Percentiles rank a stretch among this genome's conserved stretches.
These are phyloP conservation scores for Aspergillus fumigatiaffinis DNA, from an alignment of 2,329 filamentous ascomycete species.

Conservation along the genomic window DNA sequence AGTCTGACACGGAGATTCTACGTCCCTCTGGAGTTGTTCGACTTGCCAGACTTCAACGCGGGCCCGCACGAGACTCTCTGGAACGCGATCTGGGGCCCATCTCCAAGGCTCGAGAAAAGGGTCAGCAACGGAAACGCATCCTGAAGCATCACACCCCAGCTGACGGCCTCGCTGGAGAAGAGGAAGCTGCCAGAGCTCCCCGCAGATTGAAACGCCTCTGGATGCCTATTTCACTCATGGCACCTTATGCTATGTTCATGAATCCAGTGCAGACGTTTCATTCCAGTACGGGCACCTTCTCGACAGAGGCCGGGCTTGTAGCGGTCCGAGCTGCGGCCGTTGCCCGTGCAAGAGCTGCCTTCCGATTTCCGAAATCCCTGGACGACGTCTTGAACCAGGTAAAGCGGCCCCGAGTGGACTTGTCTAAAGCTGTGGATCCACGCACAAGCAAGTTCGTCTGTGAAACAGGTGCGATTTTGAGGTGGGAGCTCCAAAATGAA, in stretches of 20 bases:
- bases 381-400: slow-evolving; percentile 26
- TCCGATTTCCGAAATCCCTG: slow-evolving; percentile 24
- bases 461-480: slow-evolving; percentile 29
- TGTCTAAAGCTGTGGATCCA: slow-evolving; percentile 19
- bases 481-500: slow-evolving; percentile 36
- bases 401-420: slow-evolving; percentile 11
- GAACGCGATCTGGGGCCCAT: slow-evolving; percentile 23
- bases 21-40: slow-evolving; percentile 19
- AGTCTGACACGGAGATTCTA: slow-evolving; percentile 6
- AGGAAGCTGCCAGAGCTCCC: slow-evolving; percentile 3
- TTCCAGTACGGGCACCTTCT: slow-evolving; percentile 42
- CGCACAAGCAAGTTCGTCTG: slow-evolving; percentile 23
- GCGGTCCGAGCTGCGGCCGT: slow-evolving; percentile 6
- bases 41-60: slow-evolving; percentile 28
- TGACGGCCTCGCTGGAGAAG: not conserved
- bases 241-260: slow-evolving; percentile 35
- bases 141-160: not conserved
- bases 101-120: slow-evolving; percentile 8
- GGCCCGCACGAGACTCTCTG: slow-evolving; percentile 9
- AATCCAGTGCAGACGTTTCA: slow-evolving; percentile 39
- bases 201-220: slow-evolving; percentile 19
- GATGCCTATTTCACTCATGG: slow-evolving; percentile 22
- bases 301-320: slow-evolving; percentile 35
- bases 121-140: not conserved
- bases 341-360: slow-evolving; percentile 1